phyloP scores from a whole-genome alignment of 2,329 filamentous ascomycete genomes.

The Coniosporium uncinatum region DNA sequence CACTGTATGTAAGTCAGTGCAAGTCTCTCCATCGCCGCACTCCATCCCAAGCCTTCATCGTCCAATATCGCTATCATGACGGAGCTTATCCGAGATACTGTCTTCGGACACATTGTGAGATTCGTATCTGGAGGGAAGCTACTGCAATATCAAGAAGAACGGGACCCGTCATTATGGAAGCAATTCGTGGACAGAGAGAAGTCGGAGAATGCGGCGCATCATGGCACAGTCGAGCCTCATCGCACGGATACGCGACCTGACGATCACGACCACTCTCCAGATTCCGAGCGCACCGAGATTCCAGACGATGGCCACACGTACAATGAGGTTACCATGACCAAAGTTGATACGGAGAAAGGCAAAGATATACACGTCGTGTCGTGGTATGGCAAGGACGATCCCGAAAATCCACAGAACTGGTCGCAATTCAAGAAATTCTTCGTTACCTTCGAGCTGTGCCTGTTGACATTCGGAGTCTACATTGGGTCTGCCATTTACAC shows the following conservation, averaged over 20 bases:
- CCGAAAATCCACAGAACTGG: constrained; percentile 23
- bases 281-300: constrained; percentile 19
- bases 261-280: constrained; percentile 9
- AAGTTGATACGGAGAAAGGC: constrained; percentile 22
- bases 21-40: too few relatives aligned
- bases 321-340: constrained; percentile 25
- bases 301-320: constrained; percentile 27
- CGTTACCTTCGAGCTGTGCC: constrained; percentile 26
- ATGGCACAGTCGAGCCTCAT: constrained; percentile 7
- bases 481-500: constrained; percentile 44
- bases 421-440: constrained; percentile 18
- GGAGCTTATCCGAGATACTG: constrained; percentile 46
- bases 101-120: constrained; percentile 53
- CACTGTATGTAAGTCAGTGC: too few relatives aligned
- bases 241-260: too few relatives aligned
- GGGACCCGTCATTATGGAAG: constrained; percentile 9
- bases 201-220: not conserved
- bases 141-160: constrained; percentile 56
- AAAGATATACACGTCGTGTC: constrained; percentile 33
- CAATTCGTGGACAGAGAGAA: constrained; percentile 10
- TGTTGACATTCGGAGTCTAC: constrained; percentile 1
- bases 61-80: constrained; percentile 19
- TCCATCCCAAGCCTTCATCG: not conserved
- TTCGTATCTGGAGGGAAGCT: constrained; percentile 44
- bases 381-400: constrained; percentile 34